Percentiles rank a stretch among this genome's conserved stretches.
Conservation (phyloP, 768 basidiomycete species). For the Suillus subluteus region DNA sequence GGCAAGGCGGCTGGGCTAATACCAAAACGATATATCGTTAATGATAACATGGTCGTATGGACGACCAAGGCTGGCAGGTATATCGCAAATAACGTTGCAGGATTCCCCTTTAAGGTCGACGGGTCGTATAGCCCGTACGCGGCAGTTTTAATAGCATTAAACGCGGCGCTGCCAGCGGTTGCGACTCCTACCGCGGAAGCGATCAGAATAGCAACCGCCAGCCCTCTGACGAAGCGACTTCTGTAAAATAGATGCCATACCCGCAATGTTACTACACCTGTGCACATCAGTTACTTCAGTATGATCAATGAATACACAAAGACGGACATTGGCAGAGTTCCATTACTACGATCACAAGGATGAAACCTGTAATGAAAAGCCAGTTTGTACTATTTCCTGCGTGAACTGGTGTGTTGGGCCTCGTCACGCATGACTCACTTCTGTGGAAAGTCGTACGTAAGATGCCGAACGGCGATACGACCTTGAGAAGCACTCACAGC, state of each 20-base stretch:
- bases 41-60: constrained; percentile 21
- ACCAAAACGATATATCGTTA: constrained; percentile 24
- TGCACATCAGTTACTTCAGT: neutral
- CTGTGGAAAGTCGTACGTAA: neutral
- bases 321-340: constrained; percentile 23
- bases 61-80: constrained; percentile 19
- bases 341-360: neutral
- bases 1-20: constrained; percentile 12
- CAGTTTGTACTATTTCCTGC: neutral
- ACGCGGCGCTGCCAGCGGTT: neutral
- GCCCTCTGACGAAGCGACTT: constrained; percentile 4
- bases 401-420: neutral
- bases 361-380: neutral
- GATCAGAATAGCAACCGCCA: constrained; percentile 7
- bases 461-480: neutral
- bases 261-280: constrained; percentile 21
- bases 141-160: neutral
- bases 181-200: neutral
- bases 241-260: constrained; percentile 25
- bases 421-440: neutral
- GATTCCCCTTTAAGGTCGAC: neutral
- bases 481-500: neutral
- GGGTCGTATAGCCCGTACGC: neutral
- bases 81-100: constrained; percentile 9
- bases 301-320: neutral